Percentiles rank a stretch among this genome's conserved stretches.
These are phyloP conservation scores for Effrenium voratum DNA, from an alignment of 73 alveolate species.

Conservation along the genomic window DNA sequence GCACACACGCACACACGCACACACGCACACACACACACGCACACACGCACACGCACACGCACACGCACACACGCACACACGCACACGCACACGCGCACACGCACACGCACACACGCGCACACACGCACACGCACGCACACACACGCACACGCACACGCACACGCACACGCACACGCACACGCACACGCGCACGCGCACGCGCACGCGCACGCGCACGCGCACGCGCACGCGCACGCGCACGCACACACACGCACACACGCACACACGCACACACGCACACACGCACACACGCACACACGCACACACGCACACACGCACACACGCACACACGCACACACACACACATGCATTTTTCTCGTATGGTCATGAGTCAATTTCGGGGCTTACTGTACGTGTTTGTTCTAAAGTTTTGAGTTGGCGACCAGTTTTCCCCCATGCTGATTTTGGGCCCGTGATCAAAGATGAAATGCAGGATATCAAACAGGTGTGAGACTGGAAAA, in stretches of 20 bases:
- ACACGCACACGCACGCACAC: neutral
- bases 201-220: neutral
- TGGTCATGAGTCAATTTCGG: no score
- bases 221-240: constrained; percentile 3
- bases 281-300: neutral
- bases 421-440: no score
- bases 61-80: neutral
- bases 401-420: no score
- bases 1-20: constrained; percentile 15
- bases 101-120: neutral
- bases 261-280: constrained; percentile 10
- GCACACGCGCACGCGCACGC: neutral
- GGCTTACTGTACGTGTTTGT: no score
- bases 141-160: neutral
- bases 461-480: no score
- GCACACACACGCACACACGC: constrained; percentile 6
- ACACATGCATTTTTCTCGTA: neutral
- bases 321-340: neutral
- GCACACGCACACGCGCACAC: neutral
- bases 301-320: constrained; percentile 20
- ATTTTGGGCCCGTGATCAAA: no score
- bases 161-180: neutral
- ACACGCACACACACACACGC: constrained; percentile 18
- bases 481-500: no score
- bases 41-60: constrained; percentile 1